Base-by-base conservation (phyloP, 2,329 filamentous ascomycete species). In the Tetracladium maxilliforme region DNA sequence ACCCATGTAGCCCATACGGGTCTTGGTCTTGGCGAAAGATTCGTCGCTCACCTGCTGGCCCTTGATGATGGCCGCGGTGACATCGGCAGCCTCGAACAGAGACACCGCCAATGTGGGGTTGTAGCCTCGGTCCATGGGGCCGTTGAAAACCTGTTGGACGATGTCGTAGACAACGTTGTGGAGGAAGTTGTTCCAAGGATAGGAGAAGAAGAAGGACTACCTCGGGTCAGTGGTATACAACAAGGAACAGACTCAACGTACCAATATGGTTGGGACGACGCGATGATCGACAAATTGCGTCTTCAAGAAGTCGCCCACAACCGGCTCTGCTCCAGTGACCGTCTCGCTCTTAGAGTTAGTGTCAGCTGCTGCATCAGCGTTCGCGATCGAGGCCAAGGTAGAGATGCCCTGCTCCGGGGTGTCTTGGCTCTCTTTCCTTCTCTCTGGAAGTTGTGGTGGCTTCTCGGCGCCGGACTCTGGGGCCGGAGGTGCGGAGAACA, bases 81-180 rank as follows among this genome's bases (percentile, higher is more conserved):
- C 74, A 35, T 84, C 75, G 10, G 86, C 87, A 24, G 74, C 77
- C 44, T 92, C 82, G 41, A 98, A 98, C 12, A 98, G 70, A 37
- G 92, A 87, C 31, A 94, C 77, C 9, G 90, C 87, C 25, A 98
- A 59, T 23, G 72, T 76, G 8, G 82, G 75, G 50, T 98, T 98
- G 54, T 78, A 94, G 15, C 90, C 86, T 31, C 84, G 78, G 39
- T 95, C 87, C 80, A 98, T 93, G 1, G 84, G 84, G 7, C 90
- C 90, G 45, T 98, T 98, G 51, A 98, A 95, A 2, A 98, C 90
- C 56, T 98, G 90, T 49, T 98, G 90, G 21, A 98, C 82, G 43
- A 98, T 86, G 48, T 98, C 90, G 47, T 98, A 98, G 23, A 98
- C 90, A 21, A 98, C 90, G 44, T 98, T 98, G 54, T 98, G 90